Evolutionary conservation across 345 rosid species (phyloP).

Genomic region (Luvunga scandens): DNA sequence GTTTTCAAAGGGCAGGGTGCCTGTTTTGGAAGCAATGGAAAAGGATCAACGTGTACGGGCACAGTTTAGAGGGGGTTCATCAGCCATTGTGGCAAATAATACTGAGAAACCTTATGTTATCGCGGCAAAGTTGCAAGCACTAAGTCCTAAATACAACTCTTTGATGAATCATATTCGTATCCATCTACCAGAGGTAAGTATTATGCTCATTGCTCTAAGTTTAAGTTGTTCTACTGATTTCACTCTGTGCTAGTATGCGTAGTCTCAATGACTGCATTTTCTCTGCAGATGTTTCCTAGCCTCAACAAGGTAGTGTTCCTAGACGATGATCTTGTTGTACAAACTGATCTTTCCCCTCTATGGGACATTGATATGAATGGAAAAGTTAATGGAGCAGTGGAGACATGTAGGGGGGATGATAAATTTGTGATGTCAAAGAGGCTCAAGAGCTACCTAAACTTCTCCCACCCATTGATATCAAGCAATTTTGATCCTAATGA

Average conservation of each 20-base stretch:
- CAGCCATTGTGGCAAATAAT: conserved; percentile 67
- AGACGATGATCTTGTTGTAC: conserved; percentile 92
- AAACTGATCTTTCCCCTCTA: conserved; percentile 85
- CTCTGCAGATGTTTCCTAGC: conserved; percentile 81
- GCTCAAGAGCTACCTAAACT: conserved; percentile 84
- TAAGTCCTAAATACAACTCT: conserved; percentile 92
- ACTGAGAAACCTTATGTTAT: conserved; percentile 70
- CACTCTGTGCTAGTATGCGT: not conserved
- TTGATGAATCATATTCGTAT: conserved; percentile 94
- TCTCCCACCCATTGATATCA: conserved; percentile 73
- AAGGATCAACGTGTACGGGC: conserved; percentile 86
- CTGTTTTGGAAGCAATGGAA: conserved; percentile 97
- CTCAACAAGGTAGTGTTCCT: conserved; percentile 84
- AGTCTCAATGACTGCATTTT: not conserved
- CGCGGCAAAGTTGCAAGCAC: conserved; percentile 91
- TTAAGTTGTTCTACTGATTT: not conserved
- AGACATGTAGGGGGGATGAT: conserved; percentile 82
- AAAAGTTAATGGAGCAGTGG: conserved; percentile 93
- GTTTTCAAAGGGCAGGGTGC: conserved; percentile 92
- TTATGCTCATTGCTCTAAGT: not conserved
- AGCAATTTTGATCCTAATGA: conserved; percentile 64
- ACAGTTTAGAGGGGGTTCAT: conserved; percentile 93
- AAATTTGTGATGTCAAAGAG: conserved; percentile 82
- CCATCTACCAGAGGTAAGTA: conserved; percentile 81
- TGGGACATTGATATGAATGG: conserved; percentile 94